These are phyloP conservation scores for Fusarium ramigenum DNA, from an alignment of 2,329 filamentous ascomycete genomes.

Conservation along the genomic window DNA sequence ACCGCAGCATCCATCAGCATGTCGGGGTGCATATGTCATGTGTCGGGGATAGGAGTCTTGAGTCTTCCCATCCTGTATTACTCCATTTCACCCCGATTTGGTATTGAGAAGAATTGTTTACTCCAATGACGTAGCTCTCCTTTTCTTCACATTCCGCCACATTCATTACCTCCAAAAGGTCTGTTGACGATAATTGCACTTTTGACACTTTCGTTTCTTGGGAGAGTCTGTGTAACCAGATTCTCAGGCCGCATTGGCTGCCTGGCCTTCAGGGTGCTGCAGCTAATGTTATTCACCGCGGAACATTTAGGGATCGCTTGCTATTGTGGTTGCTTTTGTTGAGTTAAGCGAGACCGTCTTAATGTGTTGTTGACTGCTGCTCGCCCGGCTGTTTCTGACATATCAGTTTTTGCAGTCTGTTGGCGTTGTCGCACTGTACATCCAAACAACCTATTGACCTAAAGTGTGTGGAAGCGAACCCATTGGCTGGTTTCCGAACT, in stretches of 20 bases:
- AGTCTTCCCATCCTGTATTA: no score
- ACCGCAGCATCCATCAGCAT: no score
- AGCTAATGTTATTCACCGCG: rapidly evolving
- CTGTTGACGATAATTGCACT: rapidly evolving
- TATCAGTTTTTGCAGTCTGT: background rate
- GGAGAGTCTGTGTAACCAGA: background rate
- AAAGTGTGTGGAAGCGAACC: rapidly evolving
- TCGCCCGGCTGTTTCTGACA: background rate
- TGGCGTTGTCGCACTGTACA: background rate
- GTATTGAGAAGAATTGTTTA: rapidly evolving
- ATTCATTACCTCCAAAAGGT: background rate
- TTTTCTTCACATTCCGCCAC: background rate
- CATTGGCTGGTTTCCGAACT: background rate
- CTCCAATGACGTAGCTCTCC: background rate
- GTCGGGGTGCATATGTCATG: no score
- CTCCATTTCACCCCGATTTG: background rate
- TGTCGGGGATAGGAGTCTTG: no score
- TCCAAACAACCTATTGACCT: rapidly evolving
- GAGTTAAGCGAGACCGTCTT: background rate
- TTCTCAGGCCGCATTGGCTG: background rate
- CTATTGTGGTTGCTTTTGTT: background rate
- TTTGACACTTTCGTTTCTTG: background rate
- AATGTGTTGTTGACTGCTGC: background rate
- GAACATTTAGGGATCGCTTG: background rate
- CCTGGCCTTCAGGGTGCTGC: background rate